Base-by-base conservation (phyloP, 2,329 filamentous ascomycete species). In the Penicillium oxalicum region DNA sequence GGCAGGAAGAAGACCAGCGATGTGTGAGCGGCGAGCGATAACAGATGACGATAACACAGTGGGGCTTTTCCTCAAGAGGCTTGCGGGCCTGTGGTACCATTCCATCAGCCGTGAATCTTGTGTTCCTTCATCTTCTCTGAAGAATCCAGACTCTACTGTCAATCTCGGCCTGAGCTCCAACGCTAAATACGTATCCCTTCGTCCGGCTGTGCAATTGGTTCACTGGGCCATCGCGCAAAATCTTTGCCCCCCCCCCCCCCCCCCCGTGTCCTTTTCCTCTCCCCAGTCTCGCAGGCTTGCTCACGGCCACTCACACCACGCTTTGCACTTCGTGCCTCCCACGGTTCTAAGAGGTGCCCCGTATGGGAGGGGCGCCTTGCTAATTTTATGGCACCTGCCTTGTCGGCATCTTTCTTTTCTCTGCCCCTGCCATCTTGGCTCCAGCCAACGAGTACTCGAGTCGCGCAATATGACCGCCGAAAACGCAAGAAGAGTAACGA, bases 371-470 rank as follows among this genome's bases (percentile, higher is more conserved):
- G 18, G 37, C 18, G 32, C 28, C 37, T 49, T 45, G 34, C 33
- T 50, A 48, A 52, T 49, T 57, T 51, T 48, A 68, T 68, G 65
- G 62, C 62, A 46, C 57, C 57, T 47, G 45, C 50, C 42, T 62
- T 62, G 46, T 61, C 61, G 32, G 62, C 66, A 40, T 68, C 67
- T 8, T 55, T 57, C 25, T 72, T 71, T 52, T 66, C 67, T 25
- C 57, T 71, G 48, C 69, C 69, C 42, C 60, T 72, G 27, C 59
- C 64, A 6, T 50, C 56, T 48, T 70, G 66, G 65, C 62, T 66
- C 47, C 68, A 69, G 53, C 62, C 65, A 13, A 45, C 53, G 5
- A 69, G 65, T 50, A 56, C 60, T 48, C 69, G 69, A n/a, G 56
- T 61, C 9, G 57, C 63, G 49, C 61, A 58, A 48, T 70, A 68